Evolutionary conservation across 129 eudicot species (phyloP), one percentile per base, ranked within the genome.

Genomic region (Tagetes patula): DNA sequence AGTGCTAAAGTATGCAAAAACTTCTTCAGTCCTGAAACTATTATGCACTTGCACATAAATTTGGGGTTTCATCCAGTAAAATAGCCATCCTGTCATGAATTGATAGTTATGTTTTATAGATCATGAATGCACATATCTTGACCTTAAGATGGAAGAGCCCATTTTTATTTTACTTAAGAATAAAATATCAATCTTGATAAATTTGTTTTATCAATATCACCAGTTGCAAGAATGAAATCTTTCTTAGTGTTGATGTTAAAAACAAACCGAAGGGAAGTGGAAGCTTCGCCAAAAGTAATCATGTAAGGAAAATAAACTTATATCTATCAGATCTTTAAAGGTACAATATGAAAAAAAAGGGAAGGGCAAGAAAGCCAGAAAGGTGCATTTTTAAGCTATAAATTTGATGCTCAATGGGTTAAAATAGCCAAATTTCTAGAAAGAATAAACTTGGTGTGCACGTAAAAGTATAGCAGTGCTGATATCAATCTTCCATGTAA

Each of bases 1-100:
- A 52, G 66, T 80, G 73, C 66, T 82, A 42, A 81, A 83, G 98
- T 90, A 83, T 69, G 96, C 47, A 73, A 61, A 32, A 3, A 3
- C 34, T 20, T 27, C 32, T 45, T 56, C 61, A 34, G 59, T 58
- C 41, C 40, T 3, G 10, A 68, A 76, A 39, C 48, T 63, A 12
- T 60, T 47, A 45, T 32, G 30, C 41, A 67, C 46, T 66, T 53
- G 56, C 73, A 41, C 67, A 13, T 2, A 13, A 75, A 60, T 12
- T 53, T 14, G 46, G 80, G n/a, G 53, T 75, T 74, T 6, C 31
- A 66, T 54, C 56, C 13, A n/a, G 4, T 4, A 66, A 40, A 66
- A 8, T 40, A 64, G 41, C 47, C 8, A 34, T 27, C 39, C 37
- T 54, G 8, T 70, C 50, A 32, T 13, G 56, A 9, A 42, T 31